These are phyloP conservation scores for Knoxia roxburghii DNA, from an alignment of 257 asterid genomes.

Conservation along the genomic window DNA sequence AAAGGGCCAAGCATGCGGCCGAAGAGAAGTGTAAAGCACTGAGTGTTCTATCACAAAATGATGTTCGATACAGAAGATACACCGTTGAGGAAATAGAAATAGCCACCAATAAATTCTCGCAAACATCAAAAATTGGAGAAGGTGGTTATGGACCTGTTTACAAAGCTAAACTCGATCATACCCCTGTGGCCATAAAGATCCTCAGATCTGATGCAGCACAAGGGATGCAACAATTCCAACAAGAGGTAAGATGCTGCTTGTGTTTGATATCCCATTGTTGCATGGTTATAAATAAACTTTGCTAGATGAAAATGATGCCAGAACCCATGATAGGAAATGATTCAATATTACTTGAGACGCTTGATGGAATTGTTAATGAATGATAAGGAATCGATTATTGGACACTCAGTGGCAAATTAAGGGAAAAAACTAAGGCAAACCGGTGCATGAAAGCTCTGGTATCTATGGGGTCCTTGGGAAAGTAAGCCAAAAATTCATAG, in stretches of 20 bases:
- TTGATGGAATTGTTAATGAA: neutral
- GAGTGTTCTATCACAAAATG: constrained; percentile 37
- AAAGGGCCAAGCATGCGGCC: constrained; percentile 47
- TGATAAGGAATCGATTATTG: neutral
- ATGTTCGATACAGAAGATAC: constrained; percentile 57
- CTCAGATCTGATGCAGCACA: constrained; percentile 75
- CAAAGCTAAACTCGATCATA: constrained; percentile 70
- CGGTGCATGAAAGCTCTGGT: too few species aligned
- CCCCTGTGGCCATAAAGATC: constrained; percentile 72
- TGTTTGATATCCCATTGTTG: neutral
- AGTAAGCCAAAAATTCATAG: neutral
- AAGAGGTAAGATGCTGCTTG: constrained; percentile 44
- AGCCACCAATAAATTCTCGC: constrained; percentile 49
- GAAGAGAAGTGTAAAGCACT: constrained; percentile 55
- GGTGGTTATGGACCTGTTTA: constrained; percentile 92
- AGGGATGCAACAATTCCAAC: constrained; percentile 79
- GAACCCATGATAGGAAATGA: neutral
- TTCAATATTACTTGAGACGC: neutral
- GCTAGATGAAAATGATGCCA: neutral
- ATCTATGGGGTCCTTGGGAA: too few species aligned
- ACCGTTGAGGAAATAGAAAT: constrained; percentile 56
- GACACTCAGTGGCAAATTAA: neutral
- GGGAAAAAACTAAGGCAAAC: too few species aligned
- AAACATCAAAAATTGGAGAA: constrained; percentile 59
- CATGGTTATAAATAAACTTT: neutral